Percentiles rank a stretch among this genome's conserved stretches.
phyloP scores from a whole-genome alignment of 2,329 filamentous ascomycete species.

The Botrytis elliptica region DNA sequence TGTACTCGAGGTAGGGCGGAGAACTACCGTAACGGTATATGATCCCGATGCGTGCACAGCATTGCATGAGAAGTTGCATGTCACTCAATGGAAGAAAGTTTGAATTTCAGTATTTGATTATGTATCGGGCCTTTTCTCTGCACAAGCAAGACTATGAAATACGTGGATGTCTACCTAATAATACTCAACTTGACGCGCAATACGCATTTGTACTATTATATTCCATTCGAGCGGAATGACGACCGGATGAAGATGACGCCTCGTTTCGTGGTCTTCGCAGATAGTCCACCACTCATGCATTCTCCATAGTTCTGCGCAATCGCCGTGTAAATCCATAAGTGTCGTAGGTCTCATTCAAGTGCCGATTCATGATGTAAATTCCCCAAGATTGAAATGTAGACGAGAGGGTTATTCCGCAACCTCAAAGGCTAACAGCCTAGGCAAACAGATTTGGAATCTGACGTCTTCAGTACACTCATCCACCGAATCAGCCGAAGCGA shows the following conservation, averaged over 20 bases:
- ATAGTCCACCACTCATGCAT: neutral
- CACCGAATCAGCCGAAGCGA: slow-evolving; percentile 70
- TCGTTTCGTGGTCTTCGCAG: neutral
- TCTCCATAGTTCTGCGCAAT: neutral
- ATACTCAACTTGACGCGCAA: neutral
- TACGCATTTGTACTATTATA: neutral
- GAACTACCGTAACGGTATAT: neutral
- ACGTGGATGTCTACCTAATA: neutral
- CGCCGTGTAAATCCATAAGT: neutral
- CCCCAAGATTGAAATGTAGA: slow-evolving; percentile 33
- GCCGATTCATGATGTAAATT: neutral
- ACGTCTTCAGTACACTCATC: slow-evolving; percentile 59
- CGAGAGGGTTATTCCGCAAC: slow-evolving; percentile 63
- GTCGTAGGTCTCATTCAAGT: neutral
- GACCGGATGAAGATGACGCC: neutral
- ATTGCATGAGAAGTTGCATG: neutral
- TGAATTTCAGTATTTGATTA: neutral
- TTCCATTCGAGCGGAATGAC: neutral
- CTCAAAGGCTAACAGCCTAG: slow-evolving; percentile 87
- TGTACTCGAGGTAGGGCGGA: neutral
- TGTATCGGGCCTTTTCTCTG: neutral
- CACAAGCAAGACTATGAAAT: neutral
- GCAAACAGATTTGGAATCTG: slow-evolving; percentile 90
- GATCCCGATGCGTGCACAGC: neutral
- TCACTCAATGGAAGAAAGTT: neutral